Evolutionary conservation across 805 yeast species (phyloP).

Genomic region (Metschnikowia aberdeeniae): DNA sequence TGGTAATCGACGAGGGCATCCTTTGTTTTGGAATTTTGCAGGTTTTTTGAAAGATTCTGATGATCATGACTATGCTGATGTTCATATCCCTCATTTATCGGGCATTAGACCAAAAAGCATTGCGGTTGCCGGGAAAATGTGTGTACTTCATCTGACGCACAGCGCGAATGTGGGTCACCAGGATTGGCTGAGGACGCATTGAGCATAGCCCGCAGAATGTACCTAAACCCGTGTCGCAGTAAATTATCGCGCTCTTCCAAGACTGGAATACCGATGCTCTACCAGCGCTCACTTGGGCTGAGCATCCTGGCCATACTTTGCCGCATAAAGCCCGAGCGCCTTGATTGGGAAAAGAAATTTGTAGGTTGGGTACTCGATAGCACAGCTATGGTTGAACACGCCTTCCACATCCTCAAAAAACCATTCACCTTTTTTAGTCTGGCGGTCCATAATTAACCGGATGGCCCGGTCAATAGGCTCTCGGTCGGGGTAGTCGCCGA

Average conservation of each 20-base stretch:
- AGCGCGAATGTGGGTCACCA: background rate
- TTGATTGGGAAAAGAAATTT: conserved; percentile 86
- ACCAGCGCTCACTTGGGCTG: conserved; percentile 1
- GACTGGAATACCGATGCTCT: conserved; percentile 1
- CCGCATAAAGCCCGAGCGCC: conserved; percentile 73
- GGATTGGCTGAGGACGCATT: background rate
- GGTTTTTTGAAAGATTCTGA: too few relatives aligned
- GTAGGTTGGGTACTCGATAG: conserved; percentile 94
- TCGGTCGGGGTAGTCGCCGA: conserved; percentile 76
- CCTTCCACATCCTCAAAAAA: conserved; percentile 84
- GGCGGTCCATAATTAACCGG: conserved; percentile 58
- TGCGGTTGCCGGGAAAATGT: too few relatives aligned
- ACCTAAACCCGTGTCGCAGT: background rate
- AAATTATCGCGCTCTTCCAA: background rate
- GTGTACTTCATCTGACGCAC: background rate
- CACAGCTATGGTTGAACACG: conserved; percentile 87
- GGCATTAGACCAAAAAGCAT: too few relatives aligned
- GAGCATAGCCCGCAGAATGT: background rate
- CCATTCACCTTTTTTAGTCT: conserved; percentile 79
- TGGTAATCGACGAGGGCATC: background rate
- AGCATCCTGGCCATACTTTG: conserved; percentile 26
- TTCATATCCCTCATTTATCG: too few relatives aligned
- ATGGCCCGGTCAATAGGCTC: conserved; percentile 62
- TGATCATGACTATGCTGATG: too few relatives aligned
- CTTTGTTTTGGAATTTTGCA: too few relatives aligned